phyloP scores from a whole-genome alignment of 139 green algal species.

The Protoeuglena noctilucae region DNA sequence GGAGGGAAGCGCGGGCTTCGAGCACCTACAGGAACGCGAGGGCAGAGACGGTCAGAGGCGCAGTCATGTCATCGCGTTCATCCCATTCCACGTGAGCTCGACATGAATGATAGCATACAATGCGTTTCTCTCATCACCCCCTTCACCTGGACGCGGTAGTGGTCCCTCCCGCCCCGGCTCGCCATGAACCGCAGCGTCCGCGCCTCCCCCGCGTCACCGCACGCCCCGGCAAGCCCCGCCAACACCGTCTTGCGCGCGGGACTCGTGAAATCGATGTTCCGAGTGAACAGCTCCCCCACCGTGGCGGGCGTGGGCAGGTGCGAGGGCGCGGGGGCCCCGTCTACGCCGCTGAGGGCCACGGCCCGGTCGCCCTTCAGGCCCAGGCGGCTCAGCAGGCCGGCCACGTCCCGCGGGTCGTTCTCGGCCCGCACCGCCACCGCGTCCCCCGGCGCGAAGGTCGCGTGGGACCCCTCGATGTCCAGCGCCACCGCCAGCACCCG shows the following conservation, averaged over 20 bases:
- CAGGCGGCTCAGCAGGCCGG: slow-evolving; percentile 32
- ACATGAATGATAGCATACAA: no score
- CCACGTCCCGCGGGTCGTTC: slow-evolving; percentile 48
- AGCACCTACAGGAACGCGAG: slow-evolving; percentile 20
- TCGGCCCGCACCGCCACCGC: slow-evolving; percentile 55
- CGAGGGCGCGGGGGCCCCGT: slow-evolving; percentile 14
- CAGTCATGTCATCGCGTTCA: no score
- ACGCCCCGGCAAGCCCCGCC: slow-evolving; percentile 69
- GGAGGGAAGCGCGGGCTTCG: slow-evolving; percentile 32
- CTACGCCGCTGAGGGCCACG: slow-evolving; percentile 30
- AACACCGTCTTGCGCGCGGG: slow-evolving; percentile 62
- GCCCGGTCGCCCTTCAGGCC: slow-evolving; percentile 19
- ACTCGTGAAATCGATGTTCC: slow-evolving; percentile 51
- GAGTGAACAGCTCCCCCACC: slow-evolving; percentile 41
- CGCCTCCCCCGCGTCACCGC: slow-evolving; percentile 38
- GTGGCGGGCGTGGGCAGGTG: slow-evolving; percentile 64
- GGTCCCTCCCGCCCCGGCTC: slow-evolving; percentile 25
- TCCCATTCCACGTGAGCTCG: no score
- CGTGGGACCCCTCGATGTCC: slow-evolving; percentile 39
- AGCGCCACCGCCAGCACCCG: slow-evolving; percentile 74
- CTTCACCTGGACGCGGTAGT: slow-evolving; percentile 15
- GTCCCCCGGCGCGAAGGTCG: slow-evolving; percentile 43
- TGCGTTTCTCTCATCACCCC: no score
- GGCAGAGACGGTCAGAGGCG: no score
- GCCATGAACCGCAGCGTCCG: slow-evolving; percentile 38